phyloP scores from a whole-genome alignment of 73 alveolate genomes.

The Tetrahymena malaccensis region DNA sequence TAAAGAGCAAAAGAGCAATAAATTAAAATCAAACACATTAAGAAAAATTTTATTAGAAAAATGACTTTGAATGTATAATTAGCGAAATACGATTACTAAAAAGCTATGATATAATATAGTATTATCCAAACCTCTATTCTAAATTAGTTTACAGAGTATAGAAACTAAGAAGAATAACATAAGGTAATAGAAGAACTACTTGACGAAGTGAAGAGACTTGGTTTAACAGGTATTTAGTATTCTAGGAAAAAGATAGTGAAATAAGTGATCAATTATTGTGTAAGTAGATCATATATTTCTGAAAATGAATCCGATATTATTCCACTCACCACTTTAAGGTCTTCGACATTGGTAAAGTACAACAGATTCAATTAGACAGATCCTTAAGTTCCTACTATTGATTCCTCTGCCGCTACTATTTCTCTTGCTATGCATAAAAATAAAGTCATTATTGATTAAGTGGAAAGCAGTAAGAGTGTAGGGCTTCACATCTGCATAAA shows the following conservation, averaged over 20 bases:
- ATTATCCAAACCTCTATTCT: neutral
- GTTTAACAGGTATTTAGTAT: neutral
- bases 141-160: neutral
- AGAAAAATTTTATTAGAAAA: no score
- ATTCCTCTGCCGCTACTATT: neutral
- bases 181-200: neutral
- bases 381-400: neutral
- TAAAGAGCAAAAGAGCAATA: no score
- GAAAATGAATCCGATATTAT: no score
- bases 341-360: neutral
- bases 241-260: neutral
- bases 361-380: neutral
- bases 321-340: neutral
- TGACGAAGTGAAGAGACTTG: neutral
- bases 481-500: neutral
- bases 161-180: neutral
- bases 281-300: neutral
- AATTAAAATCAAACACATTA: no score
- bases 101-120: neutral
- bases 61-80: neutral
- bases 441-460: neutral
- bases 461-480: neutral
- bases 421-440: neutral
- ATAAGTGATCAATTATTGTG: neutral
- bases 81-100: neutral